Evolutionary conservation across 2,329 filamentous ascomycete genomes (phyloP).

Genomic region (Colletotrichum costaricense): DNA sequence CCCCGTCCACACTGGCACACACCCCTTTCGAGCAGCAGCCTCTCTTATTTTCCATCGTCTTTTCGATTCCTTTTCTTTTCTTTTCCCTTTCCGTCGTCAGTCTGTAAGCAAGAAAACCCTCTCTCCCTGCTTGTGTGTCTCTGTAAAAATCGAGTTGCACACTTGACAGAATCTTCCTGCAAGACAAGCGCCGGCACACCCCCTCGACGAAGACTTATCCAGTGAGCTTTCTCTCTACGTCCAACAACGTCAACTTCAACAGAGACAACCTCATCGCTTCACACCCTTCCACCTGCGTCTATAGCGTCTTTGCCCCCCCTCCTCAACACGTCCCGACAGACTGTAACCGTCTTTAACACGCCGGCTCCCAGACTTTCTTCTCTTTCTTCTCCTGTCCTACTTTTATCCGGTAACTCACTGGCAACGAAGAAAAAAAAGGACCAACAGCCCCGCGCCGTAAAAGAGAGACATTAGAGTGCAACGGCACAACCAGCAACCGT

Average conservation of each 20-base stretch:
- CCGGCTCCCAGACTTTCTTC: conserved; percentile 25
- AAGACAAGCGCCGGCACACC: conserved; percentile 50
- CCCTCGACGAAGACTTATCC: conserved; percentile 27
- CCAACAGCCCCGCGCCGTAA: conserved; percentile 9
- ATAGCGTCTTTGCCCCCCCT: conserved; percentile 38
- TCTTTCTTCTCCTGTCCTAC: conserved; percentile 22
- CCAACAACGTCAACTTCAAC: conserved; percentile 33
- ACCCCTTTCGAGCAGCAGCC: conserved; percentile 32
- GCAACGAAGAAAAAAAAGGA: background rate
- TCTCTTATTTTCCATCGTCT: conserved; percentile 38
- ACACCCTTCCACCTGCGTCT: conserved; percentile 43
- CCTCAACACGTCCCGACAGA: conserved; percentile 24
- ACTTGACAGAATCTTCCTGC: conserved; percentile 40
- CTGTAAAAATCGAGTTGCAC: conserved; percentile 2
- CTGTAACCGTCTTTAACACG: conserved; percentile 35
- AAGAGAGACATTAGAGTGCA: conserved; percentile 19
- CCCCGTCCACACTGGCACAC: conserved; percentile 38
- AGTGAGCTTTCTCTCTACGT: conserved; percentile 33
- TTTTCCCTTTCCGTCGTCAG: conserved; percentile 33
- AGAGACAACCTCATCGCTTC: conserved; percentile 31
- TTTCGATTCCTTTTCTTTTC: conserved; percentile 37
- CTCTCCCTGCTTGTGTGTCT: background rate
- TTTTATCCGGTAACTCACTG: conserved; percentile 13
- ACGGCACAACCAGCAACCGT: conserved; percentile 28
- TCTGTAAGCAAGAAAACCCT: conserved; percentile 16